Conservation (phyloP, 441 rosid species). For the Bruguiera hainesii region DNA sequence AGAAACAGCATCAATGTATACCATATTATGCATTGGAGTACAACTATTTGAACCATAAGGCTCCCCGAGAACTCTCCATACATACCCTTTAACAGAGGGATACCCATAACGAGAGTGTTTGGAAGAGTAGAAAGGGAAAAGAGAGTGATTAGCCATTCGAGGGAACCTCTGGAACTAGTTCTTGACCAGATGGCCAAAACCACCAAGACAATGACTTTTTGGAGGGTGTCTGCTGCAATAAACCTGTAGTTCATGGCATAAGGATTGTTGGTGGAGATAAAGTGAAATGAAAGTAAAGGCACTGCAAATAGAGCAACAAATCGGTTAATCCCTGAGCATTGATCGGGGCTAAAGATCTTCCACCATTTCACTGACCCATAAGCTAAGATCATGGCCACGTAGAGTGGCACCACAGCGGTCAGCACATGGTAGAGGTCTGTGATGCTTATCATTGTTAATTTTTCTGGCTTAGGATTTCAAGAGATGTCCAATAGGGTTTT, state of each 20-base stretch:
- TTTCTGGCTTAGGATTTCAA: not conserved
- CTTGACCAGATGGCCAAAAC: slow-evolving; percentile 21
- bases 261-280: slow-evolving; percentile 28
- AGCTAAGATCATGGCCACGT: slow-evolving; percentile 36
- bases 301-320: slow-evolving; percentile 35
- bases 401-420: slow-evolving; percentile 30
- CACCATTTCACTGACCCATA: slow-evolving; percentile 35
- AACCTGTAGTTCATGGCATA: slow-evolving; percentile 28
- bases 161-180: slow-evolving; percentile 13
- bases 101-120: slow-evolving; percentile 39
- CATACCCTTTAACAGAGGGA: slow-evolving; percentile 31
- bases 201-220: slow-evolving; percentile 17
- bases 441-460: slow-evolving; percentile 9
- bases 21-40: slow-evolving; percentile 32
- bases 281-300: slow-evolving; percentile 32
- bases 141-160: slow-evolving; percentile 33
- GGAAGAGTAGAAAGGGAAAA: slow-evolving; percentile 35
- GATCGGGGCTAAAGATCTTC: slow-evolving; percentile 34
- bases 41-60: slow-evolving; percentile 31
- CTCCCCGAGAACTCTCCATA: slow-evolving; percentile 26
- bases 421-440: slow-evolving; percentile 26
- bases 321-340: slow-evolving; percentile 33
- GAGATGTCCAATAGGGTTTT: not conserved
- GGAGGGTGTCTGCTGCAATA: slow-evolving; percentile 28
- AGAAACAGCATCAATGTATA: slow-evolving; percentile 27